Evolutionary conservation across 805 yeast genomes (phyloP).

Genomic region (Myxozyma mucilagina): DNA sequence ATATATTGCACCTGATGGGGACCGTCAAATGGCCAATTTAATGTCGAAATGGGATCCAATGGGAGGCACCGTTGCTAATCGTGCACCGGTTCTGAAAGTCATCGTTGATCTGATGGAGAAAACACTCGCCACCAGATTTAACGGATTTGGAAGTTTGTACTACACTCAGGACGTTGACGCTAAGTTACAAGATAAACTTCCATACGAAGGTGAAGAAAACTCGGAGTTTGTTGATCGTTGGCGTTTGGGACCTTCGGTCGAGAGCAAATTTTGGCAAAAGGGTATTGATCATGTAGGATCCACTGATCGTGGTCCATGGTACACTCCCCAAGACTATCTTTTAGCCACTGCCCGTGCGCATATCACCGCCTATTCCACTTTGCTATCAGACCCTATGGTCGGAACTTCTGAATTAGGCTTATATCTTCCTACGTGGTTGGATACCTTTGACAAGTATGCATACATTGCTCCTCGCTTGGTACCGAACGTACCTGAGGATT

Average conservation of each 20-base stretch:
- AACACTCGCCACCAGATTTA: constrained; percentile 60
- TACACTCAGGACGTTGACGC: constrained; percentile 67
- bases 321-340: constrained; percentile 61
- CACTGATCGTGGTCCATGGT: constrained; percentile 71
- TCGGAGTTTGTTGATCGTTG: constrained; percentile 63
- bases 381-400: constrained; percentile 56
- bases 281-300: constrained; percentile 53
- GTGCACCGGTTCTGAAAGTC: constrained; percentile 62
- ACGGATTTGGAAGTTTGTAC: constrained; percentile 77
- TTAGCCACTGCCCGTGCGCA: constrained; percentile 65
- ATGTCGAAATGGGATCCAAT: constrained; percentile 92
- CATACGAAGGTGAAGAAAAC: constrained; percentile 65
- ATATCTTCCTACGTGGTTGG: constrained; percentile 29
- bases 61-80: constrained; percentile 48
- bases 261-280: constrained; percentile 73
- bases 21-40: constrained; percentile 59
- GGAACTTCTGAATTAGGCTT: constrained; percentile 44
- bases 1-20: constrained; percentile 43
- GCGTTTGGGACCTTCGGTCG: constrained; percentile 89
- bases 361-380: constrained; percentile 57
- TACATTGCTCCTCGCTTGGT: constrained; percentile 60
- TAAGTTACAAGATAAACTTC: constrained; percentile 44
- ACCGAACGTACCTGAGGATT: constrained; percentile 47
- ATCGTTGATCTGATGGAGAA: constrained; percentile 65
- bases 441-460: constrained; percentile 62